Conservation (phyloP, 441 rosid species). For the Capsella rubella region DNA sequence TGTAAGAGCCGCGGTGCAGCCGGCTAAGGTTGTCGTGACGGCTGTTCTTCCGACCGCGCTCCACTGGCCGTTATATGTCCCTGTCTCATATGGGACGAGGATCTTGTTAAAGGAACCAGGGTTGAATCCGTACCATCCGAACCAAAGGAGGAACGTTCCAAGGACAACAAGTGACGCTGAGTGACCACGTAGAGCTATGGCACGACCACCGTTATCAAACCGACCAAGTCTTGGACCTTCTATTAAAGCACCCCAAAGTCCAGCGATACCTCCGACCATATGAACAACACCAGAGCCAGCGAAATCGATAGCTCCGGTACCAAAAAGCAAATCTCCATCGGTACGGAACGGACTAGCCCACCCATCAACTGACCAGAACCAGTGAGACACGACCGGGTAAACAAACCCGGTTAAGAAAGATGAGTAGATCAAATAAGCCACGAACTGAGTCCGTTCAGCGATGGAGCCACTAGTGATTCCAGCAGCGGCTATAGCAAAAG, state of each 20-base stretch:
- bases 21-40: slow-evolving; percentile 67
- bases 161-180: slow-evolving; percentile 79
- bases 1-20: slow-evolving; percentile 68
- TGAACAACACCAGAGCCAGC: slow-evolving; percentile 85
- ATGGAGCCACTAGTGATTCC: slow-evolving; percentile 87
- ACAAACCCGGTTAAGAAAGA: slow-evolving; percentile 82
- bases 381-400: slow-evolving; percentile 72
- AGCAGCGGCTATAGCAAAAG: slow-evolving; percentile 84
- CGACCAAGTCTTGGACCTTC: slow-evolving; percentile 81
- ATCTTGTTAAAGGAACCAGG: slow-evolving; percentile 76
- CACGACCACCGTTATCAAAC: slow-evolving; percentile 75
- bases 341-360: slow-evolving; percentile 66
- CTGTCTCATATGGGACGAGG: slow-evolving; percentile 57
- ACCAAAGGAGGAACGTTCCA: slow-evolving; percentile 77
- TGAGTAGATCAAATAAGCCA: slow-evolving; percentile 76
- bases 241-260: slow-evolving; percentile 71
- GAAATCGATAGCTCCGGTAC: slow-evolving; percentile 81
- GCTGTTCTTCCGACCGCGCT: slow-evolving; percentile 66
- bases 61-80: slow-evolving; percentile 70
- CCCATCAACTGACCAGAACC: slow-evolving; percentile 83
- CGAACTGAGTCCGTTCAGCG: slow-evolving; percentile 85
- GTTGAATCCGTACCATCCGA: slow-evolving; percentile 87
- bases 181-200: slow-evolving; percentile 71
- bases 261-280: slow-evolving; percentile 77
- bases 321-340: slow-evolving; percentile 52